phyloP scores from a whole-genome alignment of 306 rosid species.

The apple (Malus domestica) region DNA sequence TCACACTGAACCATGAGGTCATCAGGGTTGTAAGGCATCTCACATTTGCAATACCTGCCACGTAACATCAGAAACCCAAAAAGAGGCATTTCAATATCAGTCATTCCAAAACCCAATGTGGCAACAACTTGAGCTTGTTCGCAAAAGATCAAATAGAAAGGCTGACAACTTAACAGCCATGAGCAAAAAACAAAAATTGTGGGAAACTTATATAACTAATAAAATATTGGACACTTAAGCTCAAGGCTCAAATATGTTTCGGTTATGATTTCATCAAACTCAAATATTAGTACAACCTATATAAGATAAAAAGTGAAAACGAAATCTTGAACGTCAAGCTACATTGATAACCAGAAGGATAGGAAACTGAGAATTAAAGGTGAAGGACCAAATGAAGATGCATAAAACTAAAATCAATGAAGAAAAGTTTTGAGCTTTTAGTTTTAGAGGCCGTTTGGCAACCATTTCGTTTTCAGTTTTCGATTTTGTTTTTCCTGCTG shows the following conservation, averaged over 20 bases:
- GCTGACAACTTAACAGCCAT: background rate
- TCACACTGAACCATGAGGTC: constrained; percentile 98
- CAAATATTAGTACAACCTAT: background rate
- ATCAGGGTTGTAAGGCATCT: constrained; percentile 99
- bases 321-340: background rate
- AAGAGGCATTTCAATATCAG: background rate
- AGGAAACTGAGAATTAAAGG: background rate
- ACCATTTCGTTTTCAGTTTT: no score
- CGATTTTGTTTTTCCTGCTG: no score
- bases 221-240: background rate
- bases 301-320: background rate
- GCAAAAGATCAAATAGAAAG: background rate
- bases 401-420: background rate
- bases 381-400: background rate
- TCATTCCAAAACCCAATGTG: background rate
- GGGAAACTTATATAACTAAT: background rate
- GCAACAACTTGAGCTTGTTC: background rate
- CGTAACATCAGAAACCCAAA: constrained; percentile 7
- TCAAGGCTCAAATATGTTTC: background rate
- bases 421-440: background rate
- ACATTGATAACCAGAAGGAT: background rate
- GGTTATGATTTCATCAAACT: background rate
- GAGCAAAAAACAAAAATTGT: background rate
- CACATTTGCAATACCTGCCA: constrained; percentile 98
- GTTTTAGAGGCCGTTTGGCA: background rate